These are phyloP conservation scores for Pythium myriotylum DNA, from an alignment of 352 stramenopile genomes.

Conservation along the genomic window DNA sequence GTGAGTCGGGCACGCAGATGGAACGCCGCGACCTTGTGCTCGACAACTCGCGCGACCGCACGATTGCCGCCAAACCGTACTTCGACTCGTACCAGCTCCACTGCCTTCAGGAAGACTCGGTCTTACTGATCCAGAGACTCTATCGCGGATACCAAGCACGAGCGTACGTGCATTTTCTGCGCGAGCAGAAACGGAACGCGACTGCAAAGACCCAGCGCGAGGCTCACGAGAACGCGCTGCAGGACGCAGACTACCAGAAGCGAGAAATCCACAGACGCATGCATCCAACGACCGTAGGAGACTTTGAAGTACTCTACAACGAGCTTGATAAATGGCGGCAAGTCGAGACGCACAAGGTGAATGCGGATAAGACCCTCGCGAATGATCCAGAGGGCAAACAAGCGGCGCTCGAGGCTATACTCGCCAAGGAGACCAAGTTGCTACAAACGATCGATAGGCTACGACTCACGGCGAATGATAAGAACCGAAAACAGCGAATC, in stretches of 20 bases:
- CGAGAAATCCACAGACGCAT: conserved; percentile 86
- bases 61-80: conserved; percentile 73
- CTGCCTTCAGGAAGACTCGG: conserved; percentile 71
- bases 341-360: conserved; percentile 79
- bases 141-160: conserved; percentile 84
- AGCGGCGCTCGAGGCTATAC: conserved; percentile 54
- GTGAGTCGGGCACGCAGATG: conserved; percentile 93
- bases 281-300: conserved; percentile 78
- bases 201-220: conserved; percentile 39
- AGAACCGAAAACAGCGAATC: conserved; percentile 84
- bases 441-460: conserved; percentile 90
- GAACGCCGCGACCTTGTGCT: conserved; percentile 70
- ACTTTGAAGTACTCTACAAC: conserved; percentile 94
- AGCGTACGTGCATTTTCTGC: conserved; percentile 49
- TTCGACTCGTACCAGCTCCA: conserved; percentile 91
- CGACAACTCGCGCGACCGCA: conserved; percentile 65
- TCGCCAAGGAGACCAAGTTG: conserved; percentile 84
- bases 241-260: conserved; percentile 55
- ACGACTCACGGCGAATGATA: conserved; percentile 79
- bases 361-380: conserved; percentile 41
- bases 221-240: conserved; percentile 50
- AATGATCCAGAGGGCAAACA: conserved; percentile 32
- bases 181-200: conserved; percentile 40
- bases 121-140: conserved; percentile 85
- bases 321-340: conserved; percentile 93